phyloP scores from a whole-genome alignment of 2,329 filamentous ascomycete genomes.

The Juglanconis sp. region DNA sequence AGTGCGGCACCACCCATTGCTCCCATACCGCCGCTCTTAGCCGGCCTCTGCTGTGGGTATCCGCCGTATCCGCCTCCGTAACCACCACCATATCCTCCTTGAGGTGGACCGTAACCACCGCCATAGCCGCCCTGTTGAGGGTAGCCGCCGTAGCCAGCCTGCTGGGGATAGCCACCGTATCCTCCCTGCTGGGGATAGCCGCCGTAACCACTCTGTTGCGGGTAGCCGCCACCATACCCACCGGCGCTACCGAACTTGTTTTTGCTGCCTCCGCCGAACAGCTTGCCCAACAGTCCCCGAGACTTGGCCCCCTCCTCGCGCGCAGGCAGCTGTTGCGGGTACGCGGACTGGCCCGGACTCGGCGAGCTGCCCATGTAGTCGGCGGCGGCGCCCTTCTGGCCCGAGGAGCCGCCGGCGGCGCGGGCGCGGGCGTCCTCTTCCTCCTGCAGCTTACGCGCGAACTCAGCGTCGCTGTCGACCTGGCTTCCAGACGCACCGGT shows the following conservation, averaged over 20 bases:
- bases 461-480: conserved; percentile 64
- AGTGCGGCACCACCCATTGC: conserved; percentile 70
- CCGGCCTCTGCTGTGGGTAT: conserved; percentile 41
- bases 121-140: conserved; percentile 33
- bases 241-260: conserved; percentile 35
- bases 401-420: conserved; percentile 24
- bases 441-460: conserved; percentile 76
- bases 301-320: conserved; percentile 36
- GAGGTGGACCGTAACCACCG: conserved; percentile 19
- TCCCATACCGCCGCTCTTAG: conserved; percentile 51
- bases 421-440: conserved; percentile 70
- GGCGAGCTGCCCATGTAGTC: conserved; percentile 31
- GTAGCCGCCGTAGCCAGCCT: conserved; percentile 24
- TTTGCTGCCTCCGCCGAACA: conserved; percentile 45
- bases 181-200: conserved; percentile 26
- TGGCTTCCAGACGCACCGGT: conserved; percentile 28
- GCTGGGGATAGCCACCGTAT: conserved; percentile 21
- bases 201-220: conserved; percentile 30
- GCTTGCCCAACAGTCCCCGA: conserved; percentile 50
- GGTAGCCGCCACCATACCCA: conserved; percentile 24
- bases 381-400: conserved; percentile 29
- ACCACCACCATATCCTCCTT: conserved; percentile 21
- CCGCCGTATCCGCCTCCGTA: conserved; percentile 32
- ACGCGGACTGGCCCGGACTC: conserved; percentile 20
- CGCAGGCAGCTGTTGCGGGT: conserved; percentile 35